Evolutionary conservation across 1,139 yeast species (phyloP).

Genomic region (Pneumocystis canis): DNA sequence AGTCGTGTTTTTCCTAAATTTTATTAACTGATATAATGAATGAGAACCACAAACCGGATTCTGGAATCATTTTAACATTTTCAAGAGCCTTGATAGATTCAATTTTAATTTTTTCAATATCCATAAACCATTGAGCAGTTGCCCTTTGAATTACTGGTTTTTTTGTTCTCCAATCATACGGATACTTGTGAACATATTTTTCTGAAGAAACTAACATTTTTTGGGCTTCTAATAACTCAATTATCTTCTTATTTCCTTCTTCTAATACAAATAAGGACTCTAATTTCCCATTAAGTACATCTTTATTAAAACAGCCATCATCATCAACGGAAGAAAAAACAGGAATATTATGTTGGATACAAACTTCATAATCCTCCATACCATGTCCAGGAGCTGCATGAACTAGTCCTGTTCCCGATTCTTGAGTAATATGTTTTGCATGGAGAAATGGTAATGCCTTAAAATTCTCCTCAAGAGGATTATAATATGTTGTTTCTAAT

Average conservation of each 20-base stretch:
- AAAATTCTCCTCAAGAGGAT: constrained; percentile 46
- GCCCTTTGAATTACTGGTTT: constrained; percentile 89
- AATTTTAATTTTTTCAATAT: constrained; percentile 58
- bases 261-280: constrained; percentile 47
- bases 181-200: constrained; percentile 65
- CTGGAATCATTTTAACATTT: constrained; percentile 57
- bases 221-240: constrained; percentile 29
- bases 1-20: constrained; percentile 49
- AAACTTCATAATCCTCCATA: constrained; percentile 72
- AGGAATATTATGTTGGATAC: constrained; percentile 40
- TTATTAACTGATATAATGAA: neutral
- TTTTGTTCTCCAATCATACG: constrained; percentile 94
- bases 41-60: constrained; percentile 20
- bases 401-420: constrained; percentile 88
- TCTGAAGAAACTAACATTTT: constrained; percentile 35
- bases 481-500: constrained; percentile 27
- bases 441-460: constrained; percentile 47
- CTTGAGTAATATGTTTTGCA: constrained; percentile 67
- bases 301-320: constrained; percentile 46
- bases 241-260: constrained; percentile 38
- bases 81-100: constrained; percentile 46
- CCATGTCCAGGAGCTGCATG: constrained; percentile 99
- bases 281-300: constrained; percentile 35
- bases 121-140: constrained; percentile 94
- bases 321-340: constrained; percentile 69